Conservation (phyloP, 495 filamentous ascomycete species). For the Evansstolkia leycettana region DNA sequence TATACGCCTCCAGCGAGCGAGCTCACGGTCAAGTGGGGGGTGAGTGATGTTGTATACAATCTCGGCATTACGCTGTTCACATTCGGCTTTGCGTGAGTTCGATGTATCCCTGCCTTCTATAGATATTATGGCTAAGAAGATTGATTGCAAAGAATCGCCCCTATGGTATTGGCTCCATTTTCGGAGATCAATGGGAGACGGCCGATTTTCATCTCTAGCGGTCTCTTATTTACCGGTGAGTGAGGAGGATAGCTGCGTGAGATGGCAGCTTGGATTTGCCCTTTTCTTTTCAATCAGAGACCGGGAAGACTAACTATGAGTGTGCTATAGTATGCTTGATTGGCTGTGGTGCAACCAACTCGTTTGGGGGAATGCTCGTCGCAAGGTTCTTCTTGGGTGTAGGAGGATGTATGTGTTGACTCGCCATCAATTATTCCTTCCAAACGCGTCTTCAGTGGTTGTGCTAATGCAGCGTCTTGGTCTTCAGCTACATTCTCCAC, state of each 20-base stretch:
- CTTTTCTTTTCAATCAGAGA: no score
- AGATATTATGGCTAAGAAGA: no score
- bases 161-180: conserved; percentile 85
- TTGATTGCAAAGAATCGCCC: no score
- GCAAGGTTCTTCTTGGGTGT: conserved; percentile 68
- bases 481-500: conserved; percentile 60
- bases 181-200: conserved; percentile 78
- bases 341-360: conserved; percentile 62
- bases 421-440: neutral
- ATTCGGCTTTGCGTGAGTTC: conserved; percentile 63
- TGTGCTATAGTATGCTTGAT: conserved; percentile 47
- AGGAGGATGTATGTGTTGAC: conserved; percentile 39
- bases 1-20: conserved; percentile 56
- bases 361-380: conserved; percentile 60
- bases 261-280: no score
- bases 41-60: conserved; percentile 51
- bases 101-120: no score
- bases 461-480: neutral
- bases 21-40: conserved; percentile 48
- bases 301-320: no score
- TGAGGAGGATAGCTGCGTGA: no score
- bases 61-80: conserved; percentile 80
- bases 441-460: neutral
- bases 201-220: conserved; percentile 67
- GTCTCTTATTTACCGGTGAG: conserved; percentile 49